Evolutionary conservation across 768 basidiomycete species (phyloP), one percentile per base, ranked within the genome.

Genomic region (Lactifluus subvellereus): DNA sequence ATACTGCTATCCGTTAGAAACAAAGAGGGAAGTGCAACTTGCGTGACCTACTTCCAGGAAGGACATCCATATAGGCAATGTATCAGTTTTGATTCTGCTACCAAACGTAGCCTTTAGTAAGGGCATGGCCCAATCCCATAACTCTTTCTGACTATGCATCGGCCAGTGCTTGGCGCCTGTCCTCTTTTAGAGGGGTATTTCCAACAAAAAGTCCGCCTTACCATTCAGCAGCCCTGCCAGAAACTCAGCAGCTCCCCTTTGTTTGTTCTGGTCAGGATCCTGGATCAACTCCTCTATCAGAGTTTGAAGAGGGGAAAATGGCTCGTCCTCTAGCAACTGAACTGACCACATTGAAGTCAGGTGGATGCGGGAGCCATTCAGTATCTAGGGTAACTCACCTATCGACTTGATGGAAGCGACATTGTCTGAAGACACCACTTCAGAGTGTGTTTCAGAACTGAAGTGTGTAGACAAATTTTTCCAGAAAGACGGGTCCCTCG

Each of bases 91-190:
- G 71, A 93, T 81, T 66, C 84, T 87, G 43, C 80, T 78, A n/a
- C 76, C 75, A 66, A 93, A 84, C 18, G 92, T 84, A 40, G 80
- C 79, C 20, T 79, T 78, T 55, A 94, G 79, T 38, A 82, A 77
- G 0, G 88, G 87, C 22, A 76, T 80, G 52, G 91, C 84, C 94
- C 94, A 97, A 47, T 79, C 75, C 91, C 91, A 94, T 2, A 97
- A 73, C 20, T 71, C 71, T 48, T 81, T 71, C 72, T 94, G 88
- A 66, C 85, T 84, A n/a, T 77, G 74, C 3, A 80, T 77, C 0
- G 90, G 80, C 94, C 94, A 97, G 71, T 94, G 91, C 72, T 94
- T 94, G 4, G 88, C 87, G 9, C 91, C 91, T 85, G 71, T 33
- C 16, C 14, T 33, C 27, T 50, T 42, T 60, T 47, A 67, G 59